Conservation (phyloP, 75 land plant species). For the Pinus taeda region DNA sequence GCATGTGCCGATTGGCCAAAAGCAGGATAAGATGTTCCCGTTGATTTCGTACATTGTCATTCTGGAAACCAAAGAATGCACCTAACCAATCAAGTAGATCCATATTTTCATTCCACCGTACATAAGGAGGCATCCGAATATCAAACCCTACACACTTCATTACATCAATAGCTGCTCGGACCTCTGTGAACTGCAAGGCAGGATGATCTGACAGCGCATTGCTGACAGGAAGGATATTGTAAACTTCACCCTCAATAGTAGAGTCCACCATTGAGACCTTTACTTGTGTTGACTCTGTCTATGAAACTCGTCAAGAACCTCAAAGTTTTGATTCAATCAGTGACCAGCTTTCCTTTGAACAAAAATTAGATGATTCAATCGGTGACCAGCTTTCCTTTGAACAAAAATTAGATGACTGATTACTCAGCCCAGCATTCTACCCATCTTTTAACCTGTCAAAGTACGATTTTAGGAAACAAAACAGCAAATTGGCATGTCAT, state of each 20-base stretch:
- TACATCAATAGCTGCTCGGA: slow-evolving; percentile 36
- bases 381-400: neutral
- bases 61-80: slow-evolving; percentile 42
- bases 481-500: neutral
- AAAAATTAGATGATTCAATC: neutral
- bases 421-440: neutral
- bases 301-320: neutral
- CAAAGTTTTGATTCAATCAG: neutral
- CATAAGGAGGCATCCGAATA: slow-evolving; percentile 20
- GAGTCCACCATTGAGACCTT: slow-evolving; percentile 1
- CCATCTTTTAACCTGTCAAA: slow-evolving; percentile 6
- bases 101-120: slow-evolving; percentile 7
- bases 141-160: slow-evolving; percentile 13
- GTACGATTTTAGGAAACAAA: neutral
- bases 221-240: slow-evolving; percentile 28
- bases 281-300: neutral
- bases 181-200: slow-evolving; percentile 32
- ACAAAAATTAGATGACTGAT: neutral
- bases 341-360: neutral
- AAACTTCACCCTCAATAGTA: slow-evolving; percentile 4
- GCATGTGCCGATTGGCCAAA: slow-evolving; percentile 40
- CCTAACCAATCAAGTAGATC: slow-evolving; percentile 48
- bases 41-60: slow-evolving; percentile 47
- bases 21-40: slow-evolving; percentile 43
- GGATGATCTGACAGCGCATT: slow-evolving; percentile 24